These are phyloP conservation scores for Cordyceps militaris DNA, from an alignment of 2,329 filamentous ascomycete species.

Conservation along the genomic window DNA sequence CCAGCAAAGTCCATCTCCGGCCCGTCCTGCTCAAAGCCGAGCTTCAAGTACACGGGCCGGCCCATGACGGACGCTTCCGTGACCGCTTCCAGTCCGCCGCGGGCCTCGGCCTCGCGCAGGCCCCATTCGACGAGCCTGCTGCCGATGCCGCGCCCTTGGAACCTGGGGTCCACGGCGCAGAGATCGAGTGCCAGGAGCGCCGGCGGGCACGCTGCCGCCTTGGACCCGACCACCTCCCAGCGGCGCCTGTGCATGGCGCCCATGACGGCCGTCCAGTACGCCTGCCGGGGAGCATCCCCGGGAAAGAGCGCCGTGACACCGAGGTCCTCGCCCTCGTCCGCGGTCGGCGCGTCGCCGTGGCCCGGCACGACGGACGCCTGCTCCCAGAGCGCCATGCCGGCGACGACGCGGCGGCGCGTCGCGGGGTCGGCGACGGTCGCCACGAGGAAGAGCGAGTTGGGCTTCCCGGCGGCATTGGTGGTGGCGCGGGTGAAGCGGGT, in stretches of 20 bases:
- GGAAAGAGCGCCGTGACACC: constrained; percentile 35
- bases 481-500: constrained; percentile 34
- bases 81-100: constrained; percentile 35
- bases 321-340: constrained; percentile 24
- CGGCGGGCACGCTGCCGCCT: constrained; percentile 30
- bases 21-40: constrained; percentile 38
- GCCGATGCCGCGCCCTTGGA: constrained; percentile 44
- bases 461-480: constrained; percentile 35
- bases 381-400: constrained; percentile 48
- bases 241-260: constrained; percentile 37
- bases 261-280: constrained; percentile 39
- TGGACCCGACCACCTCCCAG: constrained; percentile 34
- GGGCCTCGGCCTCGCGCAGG: constrained; percentile 32
- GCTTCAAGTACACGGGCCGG: constrained; percentile 35
- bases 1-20: constrained; percentile 36
- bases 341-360: constrained; percentile 34
- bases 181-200: constrained; percentile 44
- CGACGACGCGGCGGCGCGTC: constrained; percentile 26
- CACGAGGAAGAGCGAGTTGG: constrained; percentile 47
- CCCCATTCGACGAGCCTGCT: constrained; percentile 40
- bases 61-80: constrained; percentile 45
- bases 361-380: constrained; percentile 44
- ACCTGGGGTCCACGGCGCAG: constrained; percentile 46
- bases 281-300: constrained; percentile 35
- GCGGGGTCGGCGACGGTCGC: constrained; percentile 38